phyloP scores from a whole-genome alignment of 169 alveolate species.

The Eimeria brunetti region DNA sequence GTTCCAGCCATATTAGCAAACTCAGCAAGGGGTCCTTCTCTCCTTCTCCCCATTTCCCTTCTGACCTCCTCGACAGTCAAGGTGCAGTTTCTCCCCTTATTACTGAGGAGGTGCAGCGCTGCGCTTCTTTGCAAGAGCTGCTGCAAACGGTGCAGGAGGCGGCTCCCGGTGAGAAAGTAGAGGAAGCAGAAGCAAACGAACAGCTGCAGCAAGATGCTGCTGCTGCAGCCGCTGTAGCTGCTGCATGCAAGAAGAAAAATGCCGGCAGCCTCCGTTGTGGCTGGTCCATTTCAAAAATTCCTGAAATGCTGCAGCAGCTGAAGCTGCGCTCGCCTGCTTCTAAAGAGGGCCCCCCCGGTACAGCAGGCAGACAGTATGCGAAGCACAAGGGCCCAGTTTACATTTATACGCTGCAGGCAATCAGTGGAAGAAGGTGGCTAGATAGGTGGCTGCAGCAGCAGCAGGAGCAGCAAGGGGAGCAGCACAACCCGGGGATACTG shows the following conservation, averaged over 20 bases:
- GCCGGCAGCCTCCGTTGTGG: not conserved
- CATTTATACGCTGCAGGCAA: slow-evolving; percentile 75
- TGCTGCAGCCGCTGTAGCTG: too few relatives aligned
- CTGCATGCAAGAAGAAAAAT: slow-evolving; percentile 12
- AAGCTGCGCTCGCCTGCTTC: slow-evolving; percentile 47
- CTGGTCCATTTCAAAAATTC: slow-evolving; percentile 27
- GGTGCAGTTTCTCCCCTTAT: not conserved
- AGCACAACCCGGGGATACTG: not conserved
- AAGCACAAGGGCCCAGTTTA: slow-evolving; percentile 76
- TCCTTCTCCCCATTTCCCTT: not conserved
- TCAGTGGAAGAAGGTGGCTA: slow-evolving; percentile 80
- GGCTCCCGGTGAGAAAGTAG: not conserved
- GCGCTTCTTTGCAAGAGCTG: slow-evolving; percentile 10
- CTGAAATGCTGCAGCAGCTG: slow-evolving; percentile 65
- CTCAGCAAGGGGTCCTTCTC: not conserved
- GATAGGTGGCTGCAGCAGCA: slow-evolving; percentile 27
- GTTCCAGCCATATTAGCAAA: not conserved
- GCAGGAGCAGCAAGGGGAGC: too few relatives aligned
- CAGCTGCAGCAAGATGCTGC: not conserved
- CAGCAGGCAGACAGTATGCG: not conserved
- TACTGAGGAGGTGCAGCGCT: not conserved
- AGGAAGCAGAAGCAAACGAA: not conserved
- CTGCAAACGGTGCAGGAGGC: not conserved
- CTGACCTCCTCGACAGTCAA: not conserved
- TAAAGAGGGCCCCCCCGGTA: slow-evolving; percentile 12